A percentile compares a stretch with the other conserved stretches of the same genome.
Evolutionary conservation across 2,329 filamentous ascomycete species (phyloP).

Genomic region (Macrophomina phaseolina): DNA sequence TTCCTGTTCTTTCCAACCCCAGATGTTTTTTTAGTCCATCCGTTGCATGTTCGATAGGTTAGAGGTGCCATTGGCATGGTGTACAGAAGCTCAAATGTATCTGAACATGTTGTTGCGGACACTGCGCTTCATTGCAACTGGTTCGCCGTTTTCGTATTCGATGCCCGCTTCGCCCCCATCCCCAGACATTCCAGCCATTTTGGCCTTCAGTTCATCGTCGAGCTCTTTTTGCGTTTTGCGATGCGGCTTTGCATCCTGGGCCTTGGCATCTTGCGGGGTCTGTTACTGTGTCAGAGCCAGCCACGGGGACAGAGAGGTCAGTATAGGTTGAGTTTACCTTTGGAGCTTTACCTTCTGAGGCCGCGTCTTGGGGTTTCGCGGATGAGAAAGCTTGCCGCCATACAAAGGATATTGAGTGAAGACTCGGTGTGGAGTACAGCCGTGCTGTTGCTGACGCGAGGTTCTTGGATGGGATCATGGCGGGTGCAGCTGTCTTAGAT

Average conservation of each 20-base stretch:
- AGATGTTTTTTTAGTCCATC: too few species aligned
- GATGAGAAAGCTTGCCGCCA: neutral
- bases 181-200: conserved; percentile 70
- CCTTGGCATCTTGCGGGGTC: neutral
- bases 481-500: neutral
- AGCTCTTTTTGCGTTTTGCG: conserved; percentile 56
- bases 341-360: neutral
- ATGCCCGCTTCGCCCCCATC: conserved; percentile 74
- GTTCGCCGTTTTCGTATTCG: conserved; percentile 76
- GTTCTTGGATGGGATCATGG: neutral
- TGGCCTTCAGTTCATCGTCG: conserved; percentile 70
- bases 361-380: neutral
- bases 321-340: too few species aligned
- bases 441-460: neutral
- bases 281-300: neutral
- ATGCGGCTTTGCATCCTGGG: conserved; percentile 4
- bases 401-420: neutral
- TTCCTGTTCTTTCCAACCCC: too few species aligned
- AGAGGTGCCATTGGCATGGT: too few species aligned
- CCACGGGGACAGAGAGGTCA: too few species aligned
- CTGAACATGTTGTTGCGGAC: conserved; percentile 81
- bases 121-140: conserved; percentile 73
- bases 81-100: conserved; percentile 57
- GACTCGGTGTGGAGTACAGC: neutral
- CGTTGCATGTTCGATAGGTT: too few species aligned